Base-by-base conservation (phyloP, 2,329 filamentous ascomycete genomes). In the Coleophoma cylindrospora region DNA sequence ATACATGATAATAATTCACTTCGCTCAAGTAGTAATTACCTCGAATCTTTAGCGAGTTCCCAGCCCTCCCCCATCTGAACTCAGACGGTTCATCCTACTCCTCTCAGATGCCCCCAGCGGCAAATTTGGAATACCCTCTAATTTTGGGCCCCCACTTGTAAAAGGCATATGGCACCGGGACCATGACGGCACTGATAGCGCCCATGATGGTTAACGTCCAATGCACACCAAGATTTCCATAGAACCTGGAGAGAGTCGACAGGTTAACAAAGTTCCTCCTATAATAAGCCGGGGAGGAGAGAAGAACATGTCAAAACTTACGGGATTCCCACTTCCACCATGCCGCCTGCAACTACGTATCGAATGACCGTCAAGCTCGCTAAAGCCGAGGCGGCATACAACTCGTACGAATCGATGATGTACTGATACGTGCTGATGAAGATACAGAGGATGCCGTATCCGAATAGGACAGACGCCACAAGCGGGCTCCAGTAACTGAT, bases 401-500 rank as follows among this genome's bases (percentile, higher is more conserved):
- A 58, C 21, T 60, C 63, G 50, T 71, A 72, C 15, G 58, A 64
- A 52, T 70, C 64, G 57, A 49, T 71, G 66, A 73, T 75, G 69
- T 68, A 77, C 74, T 40, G 72, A 67, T 50, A 75, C 12, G 46
- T 54, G 14, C 60, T 64, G 40, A 70, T 64, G 56, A 69, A 73
- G 45, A 74, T 69, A 15, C 67, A 66, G 6, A 68, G 65, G 43
- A 75, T 64, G 0, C 66, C 68, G 36, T 67, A 73, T 0, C 72
- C 71, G 10, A 74, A 71, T 0, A 73, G 17, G 0, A 54, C 61
- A 0, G 63, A 63, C 0, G 69, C 70, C 1, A 69, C 55, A 2
- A 74, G 65, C 12, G 64, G 62, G 0, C 68, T 72, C 72, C 72
- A 74, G 41, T 69, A 64, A 9, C 65, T 68, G 40, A 74, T 68